phyloP scores from a whole-genome alignment of 75 land plant genomes.

The Isoetes taiwanensis region DNA sequence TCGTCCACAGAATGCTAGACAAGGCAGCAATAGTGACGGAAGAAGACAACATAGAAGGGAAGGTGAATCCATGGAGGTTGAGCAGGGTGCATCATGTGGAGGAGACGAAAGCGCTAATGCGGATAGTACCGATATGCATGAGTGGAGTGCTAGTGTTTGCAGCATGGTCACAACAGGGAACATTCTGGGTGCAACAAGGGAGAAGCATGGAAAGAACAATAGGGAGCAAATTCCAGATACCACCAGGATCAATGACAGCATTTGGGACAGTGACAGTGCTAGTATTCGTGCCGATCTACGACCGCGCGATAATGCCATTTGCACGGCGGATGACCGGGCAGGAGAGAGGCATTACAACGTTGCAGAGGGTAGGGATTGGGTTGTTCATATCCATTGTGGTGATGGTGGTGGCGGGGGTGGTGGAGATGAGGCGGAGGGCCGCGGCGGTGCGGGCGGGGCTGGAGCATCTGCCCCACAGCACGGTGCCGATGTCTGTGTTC shows the following conservation, averaged over 20 bases:
- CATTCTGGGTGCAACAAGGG: constrained; percentile 12
- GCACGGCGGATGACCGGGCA: constrained; percentile 1
- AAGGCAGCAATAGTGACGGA: neutral
- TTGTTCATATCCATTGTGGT: neutral
- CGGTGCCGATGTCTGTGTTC: constrained; percentile 8
- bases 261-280: constrained; percentile 1
- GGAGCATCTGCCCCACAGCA: no score
- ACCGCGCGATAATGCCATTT: neutral
- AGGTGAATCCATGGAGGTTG: constrained; percentile 6
- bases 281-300: constrained; percentile 12
- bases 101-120: constrained; percentile 23
- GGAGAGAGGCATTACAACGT: constrained; percentile 1
- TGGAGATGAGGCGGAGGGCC: constrained; percentile 11
- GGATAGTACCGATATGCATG: constrained; percentile 33
- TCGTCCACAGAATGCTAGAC: neutral
- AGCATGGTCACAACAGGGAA: neutral
- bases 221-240: constrained; percentile 5
- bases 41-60: neutral
- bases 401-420: constrained; percentile 13
- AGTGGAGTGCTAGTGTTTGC: constrained; percentile 22
- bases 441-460: constrained; percentile 11
- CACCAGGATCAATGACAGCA: constrained; percentile 7
- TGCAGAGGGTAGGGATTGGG: constrained; percentile 20
- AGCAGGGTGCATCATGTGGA: constrained; percentile 44
- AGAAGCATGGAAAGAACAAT: constrained; percentile 7